A percentile compares a stretch with the other conserved stretches of the same genome.
These are phyloP conservation scores for Solanum chaucha DNA, from an alignment of 257 asterid genomes.

Conservation along the genomic window DNA sequence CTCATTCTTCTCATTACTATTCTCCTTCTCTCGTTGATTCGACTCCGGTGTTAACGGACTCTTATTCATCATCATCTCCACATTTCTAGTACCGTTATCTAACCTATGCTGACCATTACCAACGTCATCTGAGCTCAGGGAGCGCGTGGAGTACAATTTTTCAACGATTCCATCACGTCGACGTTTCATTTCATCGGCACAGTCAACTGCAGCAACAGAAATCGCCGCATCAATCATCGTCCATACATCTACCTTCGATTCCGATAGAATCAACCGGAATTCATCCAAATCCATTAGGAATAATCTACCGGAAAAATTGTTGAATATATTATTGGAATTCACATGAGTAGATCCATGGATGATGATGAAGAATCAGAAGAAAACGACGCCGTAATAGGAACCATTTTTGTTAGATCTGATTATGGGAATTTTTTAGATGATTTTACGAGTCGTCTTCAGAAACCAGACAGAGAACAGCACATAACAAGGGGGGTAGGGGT, in stretches of 20 bases:
- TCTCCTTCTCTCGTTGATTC: slow-evolving; percentile 16
- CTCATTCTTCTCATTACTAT: slow-evolving; percentile 13
- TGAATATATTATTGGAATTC: neutral
- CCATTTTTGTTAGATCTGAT: neutral
- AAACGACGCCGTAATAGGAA: slow-evolving; percentile 16
- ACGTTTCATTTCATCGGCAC: slow-evolving; percentile 50
- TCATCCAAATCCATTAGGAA: slow-evolving; percentile 62
- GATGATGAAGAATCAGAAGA: slow-evolving; percentile 3
- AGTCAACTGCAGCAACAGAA: slow-evolving; percentile 59
- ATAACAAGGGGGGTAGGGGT: neutral
- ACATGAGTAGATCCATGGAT: slow-evolving; percentile 19
- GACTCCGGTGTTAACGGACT: slow-evolving; percentile 70
- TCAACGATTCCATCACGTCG: slow-evolving; percentile 74
- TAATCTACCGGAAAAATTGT: neutral
- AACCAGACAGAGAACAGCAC: neutral
- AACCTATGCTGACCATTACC: slow-evolving; percentile 1
- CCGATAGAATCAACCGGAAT: slow-evolving; percentile 51
- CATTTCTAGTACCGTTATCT: slow-evolving; percentile 7
- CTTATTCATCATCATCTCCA: slow-evolving; percentile 22
- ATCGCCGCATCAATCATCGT: slow-evolving; percentile 73
- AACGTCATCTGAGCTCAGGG: slow-evolving; percentile 42
- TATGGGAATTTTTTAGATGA: neutral
- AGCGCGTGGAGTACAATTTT: slow-evolving; percentile 44
- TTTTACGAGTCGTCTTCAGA: neutral
- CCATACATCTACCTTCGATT: slow-evolving; percentile 72